phyloP scores from a whole-genome alignment of 306 rosid species.

The Prunus fruticosa region DNA sequence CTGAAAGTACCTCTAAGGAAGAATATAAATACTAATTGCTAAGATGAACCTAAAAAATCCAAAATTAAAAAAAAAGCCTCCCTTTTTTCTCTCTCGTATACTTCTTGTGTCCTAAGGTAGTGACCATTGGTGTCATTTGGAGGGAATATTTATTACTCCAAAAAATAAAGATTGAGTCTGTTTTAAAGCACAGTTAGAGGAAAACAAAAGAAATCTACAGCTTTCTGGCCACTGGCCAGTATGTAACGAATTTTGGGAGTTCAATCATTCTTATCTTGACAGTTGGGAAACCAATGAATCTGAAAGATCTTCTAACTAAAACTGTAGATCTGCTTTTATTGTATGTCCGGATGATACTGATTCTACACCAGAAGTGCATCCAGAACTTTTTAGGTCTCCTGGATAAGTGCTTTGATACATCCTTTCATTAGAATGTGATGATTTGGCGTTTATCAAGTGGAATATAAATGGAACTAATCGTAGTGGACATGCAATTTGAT shows the following conservation, averaged over 20 bases:
- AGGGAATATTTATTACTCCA: not conserved
- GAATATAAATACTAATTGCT: not conserved
- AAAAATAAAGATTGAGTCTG: not conserved
- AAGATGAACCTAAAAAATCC: not conserved
- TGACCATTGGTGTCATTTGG: not conserved
- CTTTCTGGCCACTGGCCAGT: not conserved
- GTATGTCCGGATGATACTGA: not conserved
- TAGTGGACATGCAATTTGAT: not conserved
- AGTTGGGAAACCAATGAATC: not conserved
- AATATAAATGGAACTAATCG: no score
- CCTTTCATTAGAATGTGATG: not conserved
- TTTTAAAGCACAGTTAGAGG: not conserved
- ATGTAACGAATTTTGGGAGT: not conserved
- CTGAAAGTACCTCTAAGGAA: not conserved
- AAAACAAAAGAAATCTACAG: not conserved
- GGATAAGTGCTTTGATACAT: not conserved
- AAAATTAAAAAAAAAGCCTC: not conserved
- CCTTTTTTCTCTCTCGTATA: not conserved
- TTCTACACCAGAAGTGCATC: conserved; percentile 1
- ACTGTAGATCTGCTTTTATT: not conserved
- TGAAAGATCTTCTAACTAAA: not conserved
- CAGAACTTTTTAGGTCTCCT: not conserved
- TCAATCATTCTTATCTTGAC: not conserved
- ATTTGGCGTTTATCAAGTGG: not conserved
- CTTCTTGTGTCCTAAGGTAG: not conserved